Percentiles rank a stretch among this genome's conserved stretches.
Conservation (phyloP, 208 protist genomes). For the Jaenimonas drosophilae region DNA sequence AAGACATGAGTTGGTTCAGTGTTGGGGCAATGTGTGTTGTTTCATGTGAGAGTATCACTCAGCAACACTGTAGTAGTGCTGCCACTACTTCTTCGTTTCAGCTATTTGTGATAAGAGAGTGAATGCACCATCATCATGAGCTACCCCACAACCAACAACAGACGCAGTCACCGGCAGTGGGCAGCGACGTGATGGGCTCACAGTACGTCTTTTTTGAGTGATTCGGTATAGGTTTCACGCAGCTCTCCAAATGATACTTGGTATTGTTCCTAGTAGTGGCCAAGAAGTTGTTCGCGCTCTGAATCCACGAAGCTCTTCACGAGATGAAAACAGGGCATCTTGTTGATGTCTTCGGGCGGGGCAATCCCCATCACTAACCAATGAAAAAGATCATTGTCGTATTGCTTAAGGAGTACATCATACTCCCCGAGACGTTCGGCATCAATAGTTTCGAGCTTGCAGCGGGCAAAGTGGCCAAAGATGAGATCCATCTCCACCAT, state of each 20-base stretch:
- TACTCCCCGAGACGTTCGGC: slow-evolving; percentile 61
- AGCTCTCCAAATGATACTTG: not conserved
- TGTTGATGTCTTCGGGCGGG: slow-evolving; percentile 32
- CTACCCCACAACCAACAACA: no score
- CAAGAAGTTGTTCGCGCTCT: slow-evolving; percentile 49
- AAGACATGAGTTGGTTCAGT: no score
- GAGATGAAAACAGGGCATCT: slow-evolving; percentile 26
- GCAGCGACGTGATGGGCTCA: no score
- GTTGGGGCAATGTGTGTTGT: no score
- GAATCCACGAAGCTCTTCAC: slow-evolving; percentile 49
- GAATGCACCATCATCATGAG: not conserved
- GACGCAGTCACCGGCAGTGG: no score
- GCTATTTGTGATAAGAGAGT: no score
- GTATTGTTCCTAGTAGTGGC: slow-evolving; percentile 10
- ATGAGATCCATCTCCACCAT: slow-evolving; percentile 90
- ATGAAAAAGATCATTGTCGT: slow-evolving; percentile 79
- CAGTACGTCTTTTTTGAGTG: no score
- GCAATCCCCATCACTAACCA: slow-evolving; percentile 69
- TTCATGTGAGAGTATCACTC: no score
- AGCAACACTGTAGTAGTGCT: no score
- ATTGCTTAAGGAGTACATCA: slow-evolving; percentile 70
- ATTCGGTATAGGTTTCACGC: no score
- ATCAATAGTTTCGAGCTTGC: slow-evolving; percentile 30
- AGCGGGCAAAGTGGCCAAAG: slow-evolving; percentile 68
- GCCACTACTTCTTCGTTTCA: no score